Evolutionary conservation across 352 stramenopile genomes (phyloP).

Genomic region (Halophytophthora batemanensis): DNA sequence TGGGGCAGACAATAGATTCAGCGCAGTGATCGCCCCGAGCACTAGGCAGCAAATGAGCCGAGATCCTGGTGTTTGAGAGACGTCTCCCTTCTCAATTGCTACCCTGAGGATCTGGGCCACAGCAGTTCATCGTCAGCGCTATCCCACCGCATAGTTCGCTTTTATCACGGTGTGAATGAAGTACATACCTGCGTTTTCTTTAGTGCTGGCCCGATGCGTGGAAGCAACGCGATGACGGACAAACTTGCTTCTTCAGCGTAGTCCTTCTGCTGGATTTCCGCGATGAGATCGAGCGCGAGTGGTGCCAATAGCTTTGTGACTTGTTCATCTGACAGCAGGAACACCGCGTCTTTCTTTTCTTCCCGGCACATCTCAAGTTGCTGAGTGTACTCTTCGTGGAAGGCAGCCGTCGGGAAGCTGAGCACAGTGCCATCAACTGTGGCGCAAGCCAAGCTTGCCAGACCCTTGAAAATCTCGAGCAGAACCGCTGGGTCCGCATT

Average conservation of each 20-base stretch:
- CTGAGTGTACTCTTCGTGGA: conserved; percentile 63
- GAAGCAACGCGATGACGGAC: conserved; percentile 50
- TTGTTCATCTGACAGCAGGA: conserved; percentile 75
- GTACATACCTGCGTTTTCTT: conserved; percentile 71
- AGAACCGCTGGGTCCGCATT: conserved; percentile 40
- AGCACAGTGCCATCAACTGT: conserved; percentile 76
- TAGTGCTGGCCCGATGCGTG: conserved; percentile 47
- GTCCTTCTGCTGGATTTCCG: conserved; percentile 79
- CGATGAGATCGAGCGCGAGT: conserved; percentile 66
- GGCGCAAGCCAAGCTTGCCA: conserved; percentile 50
- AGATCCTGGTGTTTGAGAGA: conserved; percentile 74
- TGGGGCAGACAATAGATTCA: conserved; percentile 57
- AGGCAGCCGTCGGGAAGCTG: conserved; percentile 44
- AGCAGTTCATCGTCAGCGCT: conserved; percentile 1
- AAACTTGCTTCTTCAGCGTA: conserved; percentile 63
- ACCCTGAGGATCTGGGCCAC: conserved; percentile 68
- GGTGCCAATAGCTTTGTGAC: conserved; percentile 70
- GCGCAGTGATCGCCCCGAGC: conserved; percentile 66
- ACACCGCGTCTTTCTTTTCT: conserved; percentile 59
- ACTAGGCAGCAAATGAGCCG: conserved; percentile 75
- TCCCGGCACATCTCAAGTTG: conserved; percentile 41
- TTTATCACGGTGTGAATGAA: neutral
- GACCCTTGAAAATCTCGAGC: conserved; percentile 57
- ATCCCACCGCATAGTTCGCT: neutral
- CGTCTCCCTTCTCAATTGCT: conserved; percentile 80